Evolutionary conservation across 1,284 basidiomycete genomes (phyloP).

Genomic region (Naganishia cerealis): DNA sequence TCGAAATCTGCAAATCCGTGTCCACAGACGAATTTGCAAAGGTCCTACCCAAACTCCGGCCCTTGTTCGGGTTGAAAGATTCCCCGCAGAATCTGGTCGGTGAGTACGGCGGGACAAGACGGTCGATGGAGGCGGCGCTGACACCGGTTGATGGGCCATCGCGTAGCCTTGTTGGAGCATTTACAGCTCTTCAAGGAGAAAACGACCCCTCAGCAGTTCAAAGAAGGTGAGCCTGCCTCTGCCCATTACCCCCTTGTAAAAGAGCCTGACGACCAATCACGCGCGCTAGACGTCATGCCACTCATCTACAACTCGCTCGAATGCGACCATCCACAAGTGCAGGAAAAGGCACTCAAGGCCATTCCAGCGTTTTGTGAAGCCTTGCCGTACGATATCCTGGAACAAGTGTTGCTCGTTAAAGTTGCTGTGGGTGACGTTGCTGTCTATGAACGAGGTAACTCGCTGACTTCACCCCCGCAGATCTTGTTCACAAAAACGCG

Average conservation of each 20-base stretch:
- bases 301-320: slow-evolving; percentile 93
- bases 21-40: slow-evolving; percentile 76
- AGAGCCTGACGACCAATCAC: neutral
- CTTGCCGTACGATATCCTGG: slow-evolving; percentile 89
- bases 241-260: neutral
- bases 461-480: slow-evolving; percentile 52
- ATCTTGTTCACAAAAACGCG: slow-evolving; percentile 86
- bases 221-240: slow-evolving; percentile 69
- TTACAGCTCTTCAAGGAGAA: slow-evolving; percentile 83
- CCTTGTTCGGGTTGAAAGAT: slow-evolving; percentile 86
- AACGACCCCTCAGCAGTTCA: slow-evolving; percentile 79
- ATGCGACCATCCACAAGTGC: slow-evolving; percentile 82
- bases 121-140: neutral
- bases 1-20: slow-evolving; percentile 78
- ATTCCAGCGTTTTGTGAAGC: slow-evolving; percentile 88
- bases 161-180: slow-evolving; percentile 74
- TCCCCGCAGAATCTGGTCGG: slow-evolving; percentile 94
- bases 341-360: slow-evolving; percentile 82
- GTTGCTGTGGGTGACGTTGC: slow-evolving; percentile 68
- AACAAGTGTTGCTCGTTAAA: slow-evolving; percentile 78
- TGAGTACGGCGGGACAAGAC: slow-evolving; percentile 36
- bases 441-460: neutral
- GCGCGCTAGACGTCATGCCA: slow-evolving; percentile 75
- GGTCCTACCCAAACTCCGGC: slow-evolving; percentile 80
- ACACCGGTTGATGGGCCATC: neutral